Evolutionary conservation across 2,329 filamentous ascomycete genomes (phyloP), one percentile per base, ranked within the genome.

Genomic region (Falciphora oryzae): DNA sequence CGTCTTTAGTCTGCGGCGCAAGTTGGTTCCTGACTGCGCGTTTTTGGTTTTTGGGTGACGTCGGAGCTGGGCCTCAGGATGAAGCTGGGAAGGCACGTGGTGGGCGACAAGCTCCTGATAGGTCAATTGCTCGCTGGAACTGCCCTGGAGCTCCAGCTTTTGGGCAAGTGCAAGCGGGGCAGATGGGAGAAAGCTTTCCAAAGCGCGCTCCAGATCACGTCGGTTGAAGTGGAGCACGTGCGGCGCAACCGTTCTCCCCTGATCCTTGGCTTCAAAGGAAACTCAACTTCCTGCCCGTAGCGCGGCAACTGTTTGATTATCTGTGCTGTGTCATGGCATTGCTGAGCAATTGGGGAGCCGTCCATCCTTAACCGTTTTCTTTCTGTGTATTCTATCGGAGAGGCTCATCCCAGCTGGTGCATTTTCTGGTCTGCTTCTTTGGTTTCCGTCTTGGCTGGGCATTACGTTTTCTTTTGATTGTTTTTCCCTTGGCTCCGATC

Each of bases 121-220:
- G 65, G 65, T 14, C 63, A 66, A 66, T 66, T 66, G 59, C n/a
- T 16, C n/a, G 60, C 44, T 57, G 50, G 59, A 61, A 27, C n/a
- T 50, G 32, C 32, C 59, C 59, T 44, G 32, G 44, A 53, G 8
- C 44, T 53, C 7, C 18, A 53, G 22, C 44, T 53, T 53, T n/a
- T 4, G 44, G 18, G 22, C 18, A 8, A 25, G 22, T 53, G 6
- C 44, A 53, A n/a, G 18, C 18, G 38, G 44, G 44, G 44, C 32
- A 11, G 32, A 5, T 35, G 32, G 13, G 32, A 14, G 44, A 50
- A 50, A 50, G 32, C 32, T 35, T 11, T 35, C 13, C 13, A 29
- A 29, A 14, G 4, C 18, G 44, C 44, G 18, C 22, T 50, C 38
- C 32, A 22, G 38, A 44, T 22, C 38, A 22, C 44, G 22, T 35